Evolutionary conservation across 208 protist genomes (phyloP).

Genomic region (Wallacemonas sp.): DNA sequence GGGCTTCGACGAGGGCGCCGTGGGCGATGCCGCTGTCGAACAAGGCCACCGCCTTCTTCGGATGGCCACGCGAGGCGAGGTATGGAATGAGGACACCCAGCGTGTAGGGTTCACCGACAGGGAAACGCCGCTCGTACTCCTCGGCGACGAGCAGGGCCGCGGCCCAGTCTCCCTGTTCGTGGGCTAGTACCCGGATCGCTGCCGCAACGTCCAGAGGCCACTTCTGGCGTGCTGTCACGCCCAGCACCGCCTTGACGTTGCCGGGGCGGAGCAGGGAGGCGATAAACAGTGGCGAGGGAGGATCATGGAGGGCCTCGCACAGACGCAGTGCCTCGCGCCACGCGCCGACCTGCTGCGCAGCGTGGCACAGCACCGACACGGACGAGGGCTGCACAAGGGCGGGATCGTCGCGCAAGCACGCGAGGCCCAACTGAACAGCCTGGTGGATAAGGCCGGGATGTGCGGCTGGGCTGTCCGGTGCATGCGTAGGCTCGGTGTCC

Average conservation of each 20-base stretch:
- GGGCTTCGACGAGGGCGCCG: constrained; percentile 54
- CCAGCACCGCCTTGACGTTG: constrained; percentile 44
- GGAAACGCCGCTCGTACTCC: constrained; percentile 55
- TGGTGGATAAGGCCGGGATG: constrained; percentile 24
- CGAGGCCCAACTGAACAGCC: constrained; percentile 46
- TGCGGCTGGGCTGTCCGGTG: background rate
- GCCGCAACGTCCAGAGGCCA: constrained; percentile 70
- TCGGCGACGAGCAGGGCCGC: constrained; percentile 59
- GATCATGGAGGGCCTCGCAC: constrained; percentile 27
- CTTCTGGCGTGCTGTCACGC: constrained; percentile 23
- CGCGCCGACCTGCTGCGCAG: constrained; percentile 64
- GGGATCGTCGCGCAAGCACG: constrained; percentile 40
- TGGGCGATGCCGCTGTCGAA: constrained; percentile 66
- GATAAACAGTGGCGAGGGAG: constrained; percentile 72
- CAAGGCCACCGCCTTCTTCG: constrained; percentile 45
- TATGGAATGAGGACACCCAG: constrained; percentile 75
- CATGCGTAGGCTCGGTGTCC: background rate
- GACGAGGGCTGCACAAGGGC: constrained; percentile 54
- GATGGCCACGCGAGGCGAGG: constrained; percentile 56
- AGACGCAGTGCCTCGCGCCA: constrained; percentile 76
- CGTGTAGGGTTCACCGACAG: constrained; percentile 69
- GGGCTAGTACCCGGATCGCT: constrained; percentile 60
- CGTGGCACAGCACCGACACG: constrained; percentile 72
- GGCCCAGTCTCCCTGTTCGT: constrained; percentile 64
- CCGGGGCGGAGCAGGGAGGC: constrained; percentile 58